Base-by-base conservation (phyloP, 768 basidiomycete genomes). In the Kwoniella mangroviensis region DNA sequence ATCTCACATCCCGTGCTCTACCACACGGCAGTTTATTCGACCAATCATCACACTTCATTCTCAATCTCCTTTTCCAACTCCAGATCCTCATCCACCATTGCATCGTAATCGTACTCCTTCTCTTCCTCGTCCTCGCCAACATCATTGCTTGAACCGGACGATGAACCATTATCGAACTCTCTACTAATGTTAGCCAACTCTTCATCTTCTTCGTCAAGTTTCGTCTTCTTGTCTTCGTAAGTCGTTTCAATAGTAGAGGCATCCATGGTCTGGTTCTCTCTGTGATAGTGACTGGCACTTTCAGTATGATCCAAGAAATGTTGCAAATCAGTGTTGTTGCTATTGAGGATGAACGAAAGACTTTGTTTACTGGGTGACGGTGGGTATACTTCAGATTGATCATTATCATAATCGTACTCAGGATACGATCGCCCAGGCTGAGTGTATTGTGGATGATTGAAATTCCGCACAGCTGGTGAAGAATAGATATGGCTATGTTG, bases 21-120 rank as follows among this genome's bases (percentile, higher is more conserved):
- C 21, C 49, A 51, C 21, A 51, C 11, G 21, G 1, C n/a, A 15
- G 13, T 49, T 49, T 6, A 13, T 15, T 17, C 13, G 45, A 12
- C 13, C 21, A 26, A 55, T 34, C 52, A 12, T 28, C 49, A 53
- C 17, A 65, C 52, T 12, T 24, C 42, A 21, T 66, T 34, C 6
- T 26, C 65, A n/a, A 55, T 49, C 21, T 54, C 40, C 53, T 34
- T 52, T 51, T 65, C 63, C 24, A 21, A 55, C 28, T 34, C 51
- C 24, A 9, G 9, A 66, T 40, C 65, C 51, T 26, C 41, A 13
- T 42, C 43, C 10, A 24, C 45, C 22, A 43, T 40, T 34, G 59
- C 66, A 51, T 59, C 66, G 19, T 67, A 51, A 43, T 51, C 43
- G 15, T 34, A 40, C 52, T 54, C 58, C 19, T 42, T 60, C 15